Evolutionary conservation across 2,329 filamentous ascomycete genomes (phyloP).

Genomic region (Ophiostoma ips): DNA sequence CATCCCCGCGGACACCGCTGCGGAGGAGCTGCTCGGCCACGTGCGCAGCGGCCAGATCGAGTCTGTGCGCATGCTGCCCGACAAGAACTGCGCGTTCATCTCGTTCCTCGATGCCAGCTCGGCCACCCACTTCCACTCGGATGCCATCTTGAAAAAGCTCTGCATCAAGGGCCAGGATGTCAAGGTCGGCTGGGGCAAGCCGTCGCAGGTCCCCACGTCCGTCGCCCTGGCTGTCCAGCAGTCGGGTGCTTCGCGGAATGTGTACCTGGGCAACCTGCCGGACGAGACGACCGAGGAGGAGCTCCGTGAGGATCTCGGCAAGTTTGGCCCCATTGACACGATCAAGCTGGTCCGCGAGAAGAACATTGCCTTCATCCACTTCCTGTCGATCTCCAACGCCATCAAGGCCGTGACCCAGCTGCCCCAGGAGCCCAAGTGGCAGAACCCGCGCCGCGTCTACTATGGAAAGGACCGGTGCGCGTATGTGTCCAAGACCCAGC

Average conservation of each 20-base stretch:
- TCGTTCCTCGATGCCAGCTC: slow-evolving; percentile 97
- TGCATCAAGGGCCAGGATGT: slow-evolving; percentile 98
- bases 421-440: slow-evolving; percentile 94
- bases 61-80: slow-evolving; percentile 88
- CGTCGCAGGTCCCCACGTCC: slow-evolving; percentile 92
- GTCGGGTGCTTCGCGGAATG: slow-evolving; percentile 89
- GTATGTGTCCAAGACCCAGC: slow-evolving; percentile 98
- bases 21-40: slow-evolving; percentile 91
- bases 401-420: slow-evolving; percentile 97
- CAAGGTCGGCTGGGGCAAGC: slow-evolving; percentile 99
- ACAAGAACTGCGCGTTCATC: slow-evolving; percentile 99
- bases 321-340: slow-evolving; percentile 93
- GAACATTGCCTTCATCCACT: slow-evolving; percentile 94
- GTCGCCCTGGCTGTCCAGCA: slow-evolving; percentile 96
- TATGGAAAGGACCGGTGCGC: slow-evolving; percentile 98
- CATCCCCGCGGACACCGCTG: slow-evolving; percentile 92
- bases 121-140: slow-evolving; percentile 96
- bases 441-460: slow-evolving; percentile 86
- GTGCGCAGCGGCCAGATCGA: slow-evolving; percentile 97
- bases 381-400: slow-evolving; percentile 91
- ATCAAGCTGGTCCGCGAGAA: slow-evolving; percentile 97
- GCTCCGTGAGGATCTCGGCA: slow-evolving; percentile 83
- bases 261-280: slow-evolving; percentile 85
- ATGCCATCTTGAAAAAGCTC: slow-evolving; percentile 98
- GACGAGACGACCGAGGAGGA: slow-evolving; percentile 88